Base-by-base conservation (phyloP, 192 early-diverging fungal genomes). In the Pilaira anomala region DNA sequence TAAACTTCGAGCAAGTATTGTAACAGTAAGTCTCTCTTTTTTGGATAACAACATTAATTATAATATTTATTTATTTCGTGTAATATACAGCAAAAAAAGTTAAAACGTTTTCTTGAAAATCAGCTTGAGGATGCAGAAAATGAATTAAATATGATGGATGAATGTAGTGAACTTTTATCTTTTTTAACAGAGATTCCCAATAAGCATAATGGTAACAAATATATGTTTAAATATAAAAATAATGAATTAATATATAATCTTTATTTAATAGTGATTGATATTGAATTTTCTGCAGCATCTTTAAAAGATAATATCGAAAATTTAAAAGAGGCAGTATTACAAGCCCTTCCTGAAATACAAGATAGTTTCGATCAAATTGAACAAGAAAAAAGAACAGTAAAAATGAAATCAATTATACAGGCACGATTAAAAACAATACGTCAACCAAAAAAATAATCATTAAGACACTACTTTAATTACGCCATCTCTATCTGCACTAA, bases 401-500 rank as follows among this genome's bases (percentile, higher is more conserved):
- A 36, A 36, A 36, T 36, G 4, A 36, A 9, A 36, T 36, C 5
- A 36, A 9, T 9, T 9, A 36, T 36, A 36, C 33, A 36, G 11
- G 33, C 6, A 6, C 33, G 11, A 36, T 36, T 36, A 36, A 36
- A 36, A 36, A 9, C 4, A 1, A 9, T 36, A 3, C 6, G 33
- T 6, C n/a, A n/a, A n/a, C n/a, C n/a, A n/a, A n/a, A 6, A 36
- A 36, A 46, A 3, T 6, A 6, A 18, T 5, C 0, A 46, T 76
- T 60, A 79, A 33, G 70, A 66, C 41, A 80, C 73, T 21, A 88
- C 81, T 45, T 88, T 93, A 42, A 93, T 82, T 14, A 91, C 85
- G 21, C 91, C 91, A 72, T 93, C 91, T 14, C 89, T 73, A 56
- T 88, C 83, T 14, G 80, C 82, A 60, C 81, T 83, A 19, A 93